Conservation (phyloP, 306 rosid species). For the Castanopsis chinensis region DNA sequence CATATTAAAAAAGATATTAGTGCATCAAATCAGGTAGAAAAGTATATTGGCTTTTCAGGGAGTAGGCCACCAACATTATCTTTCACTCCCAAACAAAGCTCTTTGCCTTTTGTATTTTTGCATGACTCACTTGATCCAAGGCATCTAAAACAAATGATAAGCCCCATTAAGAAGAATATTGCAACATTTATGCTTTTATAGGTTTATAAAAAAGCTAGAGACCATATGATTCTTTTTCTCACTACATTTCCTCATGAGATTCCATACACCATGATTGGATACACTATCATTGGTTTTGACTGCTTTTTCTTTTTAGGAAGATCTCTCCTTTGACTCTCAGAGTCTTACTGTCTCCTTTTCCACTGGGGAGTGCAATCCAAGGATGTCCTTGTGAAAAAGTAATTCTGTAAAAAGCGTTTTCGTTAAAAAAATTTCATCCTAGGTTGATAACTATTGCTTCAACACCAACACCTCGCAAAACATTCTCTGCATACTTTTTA, state of each 20-base stretch:
- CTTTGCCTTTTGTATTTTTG: slow-evolving; percentile 56
- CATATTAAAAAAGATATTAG: slow-evolving; percentile 8
- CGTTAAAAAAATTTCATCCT: background rate
- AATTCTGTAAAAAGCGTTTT: background rate
- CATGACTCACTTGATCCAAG: slow-evolving; percentile 57
- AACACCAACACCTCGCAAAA: background rate
- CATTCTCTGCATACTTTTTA: background rate
- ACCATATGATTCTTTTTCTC: slow-evolving; percentile 42
- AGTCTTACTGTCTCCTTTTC: slow-evolving; percentile 10
- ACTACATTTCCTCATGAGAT: slow-evolving; percentile 49
- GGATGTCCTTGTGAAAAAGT: slow-evolving; percentile 10
- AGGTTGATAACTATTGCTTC: background rate
- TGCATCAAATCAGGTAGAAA: slow-evolving; percentile 36
- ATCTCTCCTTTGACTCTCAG: slow-evolving; percentile 52
- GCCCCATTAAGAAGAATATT: slow-evolving; percentile 11
- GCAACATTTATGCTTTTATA: background rate
- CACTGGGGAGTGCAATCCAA: background rate
- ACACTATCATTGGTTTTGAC: slow-evolving; percentile 80
- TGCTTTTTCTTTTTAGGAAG: slow-evolving; percentile 53
- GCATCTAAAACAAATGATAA: slow-evolving; percentile 23
- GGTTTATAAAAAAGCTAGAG: slow-evolving; percentile 21
- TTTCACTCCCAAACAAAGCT: slow-evolving; percentile 35
- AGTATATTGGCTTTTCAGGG: slow-evolving; percentile 49
- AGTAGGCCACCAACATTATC: slow-evolving; percentile 55
- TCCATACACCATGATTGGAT: slow-evolving; percentile 56